A percentile compares a stretch with the other conserved stretches of the same genome.
phyloP scores from a whole-genome alignment of 2,329 filamentous ascomycete species.

The Clathrospora elynae region DNA sequence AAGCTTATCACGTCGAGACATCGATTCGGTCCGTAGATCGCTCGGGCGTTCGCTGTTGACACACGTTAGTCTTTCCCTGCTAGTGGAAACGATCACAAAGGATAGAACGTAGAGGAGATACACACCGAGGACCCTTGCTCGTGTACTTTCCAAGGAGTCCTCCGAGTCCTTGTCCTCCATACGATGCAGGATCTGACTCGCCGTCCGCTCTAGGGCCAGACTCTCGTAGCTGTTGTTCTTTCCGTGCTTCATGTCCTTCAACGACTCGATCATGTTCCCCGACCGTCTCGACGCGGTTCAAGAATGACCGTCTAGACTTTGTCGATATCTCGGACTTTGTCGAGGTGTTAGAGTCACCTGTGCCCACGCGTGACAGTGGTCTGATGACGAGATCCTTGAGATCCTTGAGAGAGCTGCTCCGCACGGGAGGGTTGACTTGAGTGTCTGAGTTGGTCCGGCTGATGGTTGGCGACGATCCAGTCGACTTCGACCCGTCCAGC shows the following conservation, averaged over 20 bases:
- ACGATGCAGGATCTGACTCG: slow-evolving; percentile 40
- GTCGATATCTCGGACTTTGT: slow-evolving; percentile 12
- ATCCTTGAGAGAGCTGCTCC: slow-evolving; percentile 5
- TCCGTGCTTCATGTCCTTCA: slow-evolving; percentile 44
- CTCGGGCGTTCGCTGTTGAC: slow-evolving; percentile 41
- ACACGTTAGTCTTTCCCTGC: slow-evolving; percentile 1
- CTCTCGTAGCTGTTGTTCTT: slow-evolving; percentile 39
- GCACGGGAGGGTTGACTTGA: too few species aligned
- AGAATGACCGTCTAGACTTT: slow-evolving; percentile 11
- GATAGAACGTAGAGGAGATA: background rate
- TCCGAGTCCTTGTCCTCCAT: slow-evolving; percentile 44
- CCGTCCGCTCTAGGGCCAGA: slow-evolving; percentile 36
- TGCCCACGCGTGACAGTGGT: slow-evolving; percentile 11
- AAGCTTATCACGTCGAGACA: slow-evolving; percentile 46
- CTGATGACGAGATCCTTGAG: slow-evolving; percentile 7
- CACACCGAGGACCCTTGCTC: slow-evolving; percentile 40
- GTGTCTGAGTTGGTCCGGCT: slow-evolving; percentile 20
- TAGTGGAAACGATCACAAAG: background rate
- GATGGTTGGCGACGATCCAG: slow-evolving; percentile 16
- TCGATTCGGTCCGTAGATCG: slow-evolving; percentile 45
- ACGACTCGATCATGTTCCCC: slow-evolving; percentile 39
- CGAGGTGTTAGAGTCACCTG: slow-evolving; percentile 12
- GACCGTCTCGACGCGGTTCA: slow-evolving; percentile 17
- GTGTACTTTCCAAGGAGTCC: slow-evolving; percentile 42
- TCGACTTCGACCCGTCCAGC: slow-evolving; percentile 31